A percentile compares a stretch with the other conserved stretches of the same genome.
Evolutionary conservation across 2,329 filamentous ascomycete genomes (phyloP).

Genomic region (Diplodia sapinea): DNA sequence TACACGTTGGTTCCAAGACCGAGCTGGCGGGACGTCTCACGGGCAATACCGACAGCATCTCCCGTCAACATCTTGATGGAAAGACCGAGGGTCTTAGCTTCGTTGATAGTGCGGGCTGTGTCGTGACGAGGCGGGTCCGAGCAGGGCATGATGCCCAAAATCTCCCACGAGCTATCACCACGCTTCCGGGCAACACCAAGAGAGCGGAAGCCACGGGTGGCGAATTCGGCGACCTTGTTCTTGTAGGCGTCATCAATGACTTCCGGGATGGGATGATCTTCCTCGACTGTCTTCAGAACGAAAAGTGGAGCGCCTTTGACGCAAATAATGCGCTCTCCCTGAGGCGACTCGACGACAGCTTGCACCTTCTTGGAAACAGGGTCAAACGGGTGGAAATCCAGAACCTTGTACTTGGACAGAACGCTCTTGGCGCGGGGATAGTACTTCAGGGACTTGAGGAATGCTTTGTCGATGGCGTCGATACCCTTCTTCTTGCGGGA

Average conservation of each 20-base stretch:
- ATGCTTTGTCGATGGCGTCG: constrained; percentile 93
- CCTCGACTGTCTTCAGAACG: constrained; percentile 84
- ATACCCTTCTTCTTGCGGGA: constrained; percentile 96
- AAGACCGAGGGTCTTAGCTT: constrained; percentile 84
- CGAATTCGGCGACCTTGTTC: constrained; percentile 90
- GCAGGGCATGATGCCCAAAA: constrained; percentile 94
- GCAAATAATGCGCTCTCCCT: constrained; percentile 83
- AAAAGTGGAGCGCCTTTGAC: constrained; percentile 91
- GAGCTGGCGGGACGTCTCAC: constrained; percentile 88
- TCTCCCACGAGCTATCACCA: constrained; percentile 81
- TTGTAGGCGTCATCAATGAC: constrained; percentile 83
- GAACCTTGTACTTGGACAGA: constrained; percentile 81
- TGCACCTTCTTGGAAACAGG: constrained; percentile 93
- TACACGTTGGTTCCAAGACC: constrained; percentile 93
- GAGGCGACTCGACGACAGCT: constrained; percentile 79
- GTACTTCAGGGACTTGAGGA: constrained; percentile 81
- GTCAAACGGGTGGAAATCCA: constrained; percentile 88
- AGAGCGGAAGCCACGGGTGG: constrained; percentile 90
- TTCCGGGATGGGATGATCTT: constrained; percentile 79
- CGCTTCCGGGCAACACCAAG: constrained; percentile 92
- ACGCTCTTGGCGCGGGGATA: constrained; percentile 83
- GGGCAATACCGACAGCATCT: constrained; percentile 90
- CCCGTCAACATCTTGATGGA: constrained; percentile 97
- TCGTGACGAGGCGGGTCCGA: constrained; percentile 90
- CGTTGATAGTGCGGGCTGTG: constrained; percentile 86